Conservation (phyloP, 768 basidiomycete genomes). For the Cystobasidium tubakii region DNA sequence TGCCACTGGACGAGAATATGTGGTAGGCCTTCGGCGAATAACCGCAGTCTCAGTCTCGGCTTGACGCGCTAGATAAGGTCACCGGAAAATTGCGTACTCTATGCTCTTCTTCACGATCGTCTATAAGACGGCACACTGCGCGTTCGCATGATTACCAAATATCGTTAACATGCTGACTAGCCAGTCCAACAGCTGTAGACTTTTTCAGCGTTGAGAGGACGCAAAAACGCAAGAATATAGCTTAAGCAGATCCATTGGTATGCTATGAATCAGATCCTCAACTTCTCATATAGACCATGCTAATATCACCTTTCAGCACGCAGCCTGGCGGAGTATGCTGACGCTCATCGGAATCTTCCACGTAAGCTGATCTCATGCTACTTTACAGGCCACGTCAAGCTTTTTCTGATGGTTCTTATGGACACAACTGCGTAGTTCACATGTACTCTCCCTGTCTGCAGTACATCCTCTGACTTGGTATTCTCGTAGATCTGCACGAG, state of each 20-base stretch:
- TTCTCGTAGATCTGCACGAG: constrained; percentile 62
- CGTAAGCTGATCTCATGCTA: background rate
- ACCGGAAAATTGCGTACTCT: constrained; percentile 87
- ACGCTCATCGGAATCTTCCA: background rate
- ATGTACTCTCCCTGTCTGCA: background rate
- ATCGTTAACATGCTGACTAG: background rate
- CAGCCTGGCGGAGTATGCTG: constrained; percentile 39
- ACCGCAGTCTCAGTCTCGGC: constrained; percentile 6
- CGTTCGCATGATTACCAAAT: background rate
- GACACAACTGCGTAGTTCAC: constrained; percentile 17
- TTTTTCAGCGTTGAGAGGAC: constrained; percentile 79
- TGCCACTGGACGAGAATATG: constrained; percentile 89
- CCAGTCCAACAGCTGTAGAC: constrained; percentile 59
- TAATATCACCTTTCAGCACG: background rate
- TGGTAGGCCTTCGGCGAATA: constrained; percentile 58
- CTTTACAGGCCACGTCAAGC: constrained; percentile 91
- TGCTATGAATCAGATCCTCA: background rate
- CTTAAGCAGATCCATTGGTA: constrained; percentile 75
- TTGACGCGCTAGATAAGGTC: constrained; percentile 49
- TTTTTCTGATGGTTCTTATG: constrained; percentile 85
- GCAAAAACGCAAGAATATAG: constrained; percentile 71
- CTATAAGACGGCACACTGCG: constrained; percentile 79
- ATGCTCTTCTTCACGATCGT: constrained; percentile 90
- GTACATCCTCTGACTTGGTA: no score
- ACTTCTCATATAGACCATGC: no score